A percentile compares a stretch with the other conserved stretches of the same genome.
Conservation (phyloP, 164 flowering plant genomes). For the Berberis thunbergii region DNA sequence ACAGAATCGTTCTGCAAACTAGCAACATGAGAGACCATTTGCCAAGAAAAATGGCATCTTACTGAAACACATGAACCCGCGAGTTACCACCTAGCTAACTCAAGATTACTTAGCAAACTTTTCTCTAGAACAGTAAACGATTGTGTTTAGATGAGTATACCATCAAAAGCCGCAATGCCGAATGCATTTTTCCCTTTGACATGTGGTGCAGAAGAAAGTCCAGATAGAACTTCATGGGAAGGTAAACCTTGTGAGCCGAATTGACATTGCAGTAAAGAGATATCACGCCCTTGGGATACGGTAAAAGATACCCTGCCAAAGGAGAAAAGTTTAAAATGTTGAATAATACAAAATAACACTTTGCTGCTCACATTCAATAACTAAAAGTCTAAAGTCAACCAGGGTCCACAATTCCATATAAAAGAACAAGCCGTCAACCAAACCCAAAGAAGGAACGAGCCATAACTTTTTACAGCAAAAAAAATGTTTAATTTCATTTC, state of each 20-base stretch:
- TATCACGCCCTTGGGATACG: constrained; percentile 33
- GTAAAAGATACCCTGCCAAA: constrained; percentile 27
- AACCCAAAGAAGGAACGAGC: no score
- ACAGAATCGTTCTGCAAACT: no score
- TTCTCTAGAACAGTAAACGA: neutral
- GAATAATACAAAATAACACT: no score
- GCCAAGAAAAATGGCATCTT: no score
- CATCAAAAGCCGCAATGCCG: constrained; percentile 23
- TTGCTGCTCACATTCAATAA: no score
- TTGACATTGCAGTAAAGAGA: constrained; percentile 33
- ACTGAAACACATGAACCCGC: no score
- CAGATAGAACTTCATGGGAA: constrained; percentile 49
- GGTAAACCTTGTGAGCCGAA: constrained; percentile 27
- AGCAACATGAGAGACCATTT: no score
- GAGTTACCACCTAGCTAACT: neutral
- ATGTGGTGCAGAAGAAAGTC: constrained; percentile 24
- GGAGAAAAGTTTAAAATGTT: neutral
- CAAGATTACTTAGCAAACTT: neutral
- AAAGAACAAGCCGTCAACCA: no score
- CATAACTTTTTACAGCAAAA: no score
- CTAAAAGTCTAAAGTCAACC: no score
- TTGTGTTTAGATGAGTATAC: constrained; percentile 17
- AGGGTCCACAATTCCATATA: no score
- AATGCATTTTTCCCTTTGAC: constrained; percentile 22
- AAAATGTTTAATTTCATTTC: no score